A percentile compares a stretch with the other conserved stretches of the same genome.
These are phyloP conservation scores for Kwoniella bestiolae DNA, from an alignment of 768 basidiomycete genomes.

Conservation along the genomic window DNA sequence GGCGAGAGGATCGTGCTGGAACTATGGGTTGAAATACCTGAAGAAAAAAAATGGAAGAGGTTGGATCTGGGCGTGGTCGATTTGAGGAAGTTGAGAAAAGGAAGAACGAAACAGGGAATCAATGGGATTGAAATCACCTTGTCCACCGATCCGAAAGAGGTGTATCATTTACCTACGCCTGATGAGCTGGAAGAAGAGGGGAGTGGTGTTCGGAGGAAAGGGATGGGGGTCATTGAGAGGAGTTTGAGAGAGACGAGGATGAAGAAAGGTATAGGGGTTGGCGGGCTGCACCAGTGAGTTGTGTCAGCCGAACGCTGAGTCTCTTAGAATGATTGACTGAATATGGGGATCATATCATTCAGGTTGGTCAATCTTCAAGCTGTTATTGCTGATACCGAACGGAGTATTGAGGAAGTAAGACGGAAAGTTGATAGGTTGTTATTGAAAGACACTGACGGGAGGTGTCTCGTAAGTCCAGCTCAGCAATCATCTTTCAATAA, in stretches of 20 bases:
- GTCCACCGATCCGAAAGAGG: conserved; percentile 21
- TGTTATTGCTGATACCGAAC: conserved; percentile 59
- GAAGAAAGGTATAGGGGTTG: conserved; percentile 55
- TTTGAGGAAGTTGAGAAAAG: conserved; percentile 29
- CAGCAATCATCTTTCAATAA: background rate
- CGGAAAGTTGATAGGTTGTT: conserved; percentile 55
- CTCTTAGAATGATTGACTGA: too few relatives aligned
- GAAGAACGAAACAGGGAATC: conserved; percentile 11
- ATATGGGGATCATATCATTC: too few relatives aligned
- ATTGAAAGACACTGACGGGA: conserved; percentile 60
- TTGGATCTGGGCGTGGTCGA: conserved; percentile 20
- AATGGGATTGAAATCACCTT: conserved; percentile 47
- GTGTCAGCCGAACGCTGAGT: too few relatives aligned
- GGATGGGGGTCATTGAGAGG: conserved; percentile 43
- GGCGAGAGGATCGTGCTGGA: conserved; percentile 66
- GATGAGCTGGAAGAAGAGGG: conserved; percentile 29
- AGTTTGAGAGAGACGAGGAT: conserved; percentile 57
- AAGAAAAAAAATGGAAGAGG: conserved; percentile 29
- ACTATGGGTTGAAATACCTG: conserved; percentile 50
- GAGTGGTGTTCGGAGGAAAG: conserved; percentile 58
- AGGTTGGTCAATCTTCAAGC: conserved; percentile 61
- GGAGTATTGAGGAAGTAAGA: conserved; percentile 56
- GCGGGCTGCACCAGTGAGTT: conserved; percentile 65
- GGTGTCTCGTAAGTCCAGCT: conserved; percentile 53
- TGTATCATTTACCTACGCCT: conserved; percentile 30